Evolutionary conservation across 805 yeast genomes (phyloP).

Genomic region (Kodamaea restingae): DNA sequence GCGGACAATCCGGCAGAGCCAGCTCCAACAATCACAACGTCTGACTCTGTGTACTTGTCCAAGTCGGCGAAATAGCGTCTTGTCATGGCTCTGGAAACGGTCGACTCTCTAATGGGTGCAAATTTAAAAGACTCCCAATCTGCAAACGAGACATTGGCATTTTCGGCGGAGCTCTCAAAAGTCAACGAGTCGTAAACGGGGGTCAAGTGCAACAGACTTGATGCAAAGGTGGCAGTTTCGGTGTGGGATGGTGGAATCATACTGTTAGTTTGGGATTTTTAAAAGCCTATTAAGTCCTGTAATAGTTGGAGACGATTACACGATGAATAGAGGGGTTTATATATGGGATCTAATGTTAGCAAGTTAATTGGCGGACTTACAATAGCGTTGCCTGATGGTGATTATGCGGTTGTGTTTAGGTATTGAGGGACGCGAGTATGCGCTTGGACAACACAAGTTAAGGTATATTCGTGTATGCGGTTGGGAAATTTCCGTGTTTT

Average conservation of each 20-base stretch:
- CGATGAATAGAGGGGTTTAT: too few species aligned
- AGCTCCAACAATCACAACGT: slow-evolving; percentile 72
- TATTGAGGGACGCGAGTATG: too few species aligned
- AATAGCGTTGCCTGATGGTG: too few species aligned
- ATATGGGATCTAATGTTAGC: too few species aligned
- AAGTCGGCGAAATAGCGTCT: slow-evolving; percentile 66
- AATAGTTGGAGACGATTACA: too few species aligned
- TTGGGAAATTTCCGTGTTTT: not conserved
- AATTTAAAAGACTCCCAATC: slow-evolving; percentile 70
- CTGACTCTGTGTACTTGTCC: slow-evolving; percentile 71
- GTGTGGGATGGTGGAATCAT: slow-evolving; percentile 36
- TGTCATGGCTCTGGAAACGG: slow-evolving; percentile 80
- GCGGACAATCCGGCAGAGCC: slow-evolving; percentile 76
- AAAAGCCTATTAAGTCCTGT: too few species aligned
- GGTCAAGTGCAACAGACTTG: slow-evolving; percentile 10
- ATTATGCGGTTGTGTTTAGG: too few species aligned
- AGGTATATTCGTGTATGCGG: too few species aligned
- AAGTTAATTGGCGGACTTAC: too few species aligned
- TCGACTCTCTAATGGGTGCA: slow-evolving; percentile 71
- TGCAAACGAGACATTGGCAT: slow-evolving; percentile 29
- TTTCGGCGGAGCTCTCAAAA: slow-evolving; percentile 17
- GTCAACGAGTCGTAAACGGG: slow-evolving; percentile 6
- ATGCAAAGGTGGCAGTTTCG: slow-evolving; percentile 13
- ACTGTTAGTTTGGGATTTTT: not conserved
- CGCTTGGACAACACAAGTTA: too few species aligned